Conservation (phyloP, 768 basidiomycete species). For the Russula foetens region DNA sequence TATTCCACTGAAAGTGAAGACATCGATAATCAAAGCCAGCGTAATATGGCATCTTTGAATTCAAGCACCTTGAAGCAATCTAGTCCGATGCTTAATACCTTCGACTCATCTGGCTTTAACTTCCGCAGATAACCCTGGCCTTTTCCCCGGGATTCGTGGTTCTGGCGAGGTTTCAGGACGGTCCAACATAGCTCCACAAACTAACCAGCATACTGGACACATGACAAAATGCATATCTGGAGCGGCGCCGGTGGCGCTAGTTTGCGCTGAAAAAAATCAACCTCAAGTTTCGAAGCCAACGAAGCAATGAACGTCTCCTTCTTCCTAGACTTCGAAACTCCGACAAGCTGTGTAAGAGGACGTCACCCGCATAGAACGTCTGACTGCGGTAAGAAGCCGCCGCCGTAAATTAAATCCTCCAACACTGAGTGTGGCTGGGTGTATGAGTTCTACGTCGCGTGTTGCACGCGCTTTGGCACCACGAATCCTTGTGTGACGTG, state of each 20-base stretch:
- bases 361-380: neutral
- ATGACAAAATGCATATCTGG: neutral
- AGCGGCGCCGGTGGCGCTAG: neutral
- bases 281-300: neutral
- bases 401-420: neutral
- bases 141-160: neutral
- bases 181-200: neutral
- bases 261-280: too few species aligned
- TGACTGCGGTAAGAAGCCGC: neutral
- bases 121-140: neutral
- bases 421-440: neutral
- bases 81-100: too few species aligned
- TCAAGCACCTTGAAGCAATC: too few species aligned
- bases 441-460: neutral
- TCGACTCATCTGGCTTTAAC: too few species aligned
- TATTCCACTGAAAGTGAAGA: too few species aligned
- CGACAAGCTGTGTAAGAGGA: neutral
- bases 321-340: neutral
- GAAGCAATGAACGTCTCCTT: neutral
- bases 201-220: neutral
- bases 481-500: neutral
- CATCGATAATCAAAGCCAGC: too few species aligned
- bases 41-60: too few species aligned
- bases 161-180: neutral
- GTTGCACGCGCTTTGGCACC: neutral